phyloP scores from a whole-genome alignment of 2,329 filamentous ascomycete species.

The Plenodomus tracheiphilus region DNA sequence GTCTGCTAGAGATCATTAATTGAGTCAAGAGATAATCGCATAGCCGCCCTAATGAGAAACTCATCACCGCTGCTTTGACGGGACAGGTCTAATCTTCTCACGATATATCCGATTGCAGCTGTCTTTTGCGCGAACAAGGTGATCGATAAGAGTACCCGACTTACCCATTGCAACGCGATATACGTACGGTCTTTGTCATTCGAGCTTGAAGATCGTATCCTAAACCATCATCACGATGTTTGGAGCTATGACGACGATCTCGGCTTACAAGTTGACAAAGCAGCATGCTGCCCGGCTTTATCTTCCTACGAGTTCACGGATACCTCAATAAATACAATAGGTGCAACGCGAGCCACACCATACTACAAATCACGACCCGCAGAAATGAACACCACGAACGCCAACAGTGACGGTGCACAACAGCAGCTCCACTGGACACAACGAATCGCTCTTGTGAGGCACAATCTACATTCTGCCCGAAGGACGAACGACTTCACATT shows the following conservation, averaged over 20 bases:
- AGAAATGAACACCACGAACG: background rate
- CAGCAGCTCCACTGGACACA: conserved; percentile 52
- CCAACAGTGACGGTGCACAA: background rate
- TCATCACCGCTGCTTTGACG: background rate
- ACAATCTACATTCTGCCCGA: conserved; percentile 50
- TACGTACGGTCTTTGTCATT: background rate
- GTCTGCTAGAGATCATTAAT: conserved; percentile 1
- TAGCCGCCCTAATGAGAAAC: background rate
- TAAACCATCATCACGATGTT: background rate
- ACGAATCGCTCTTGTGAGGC: conserved; percentile 49
- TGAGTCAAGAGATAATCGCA: conserved; percentile 6
- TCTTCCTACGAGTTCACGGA: background rate
- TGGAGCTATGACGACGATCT: background rate
- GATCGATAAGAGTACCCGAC: background rate
- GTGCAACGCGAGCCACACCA: background rate
- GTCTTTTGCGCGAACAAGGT: background rate
- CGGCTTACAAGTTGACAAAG: background rate
- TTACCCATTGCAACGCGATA: no score
- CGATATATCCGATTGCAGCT: background rate
- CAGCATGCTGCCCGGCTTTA: background rate
- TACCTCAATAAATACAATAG: background rate
- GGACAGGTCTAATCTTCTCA: background rate
- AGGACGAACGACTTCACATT: conserved; percentile 52
- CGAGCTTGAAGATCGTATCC: background rate
- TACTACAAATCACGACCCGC: background rate